Percentiles rank a stretch among this genome's conserved stretches.
phyloP scores from a whole-genome alignment of 2,329 filamentous ascomycete species.

The Aspergillus jensenii region DNA sequence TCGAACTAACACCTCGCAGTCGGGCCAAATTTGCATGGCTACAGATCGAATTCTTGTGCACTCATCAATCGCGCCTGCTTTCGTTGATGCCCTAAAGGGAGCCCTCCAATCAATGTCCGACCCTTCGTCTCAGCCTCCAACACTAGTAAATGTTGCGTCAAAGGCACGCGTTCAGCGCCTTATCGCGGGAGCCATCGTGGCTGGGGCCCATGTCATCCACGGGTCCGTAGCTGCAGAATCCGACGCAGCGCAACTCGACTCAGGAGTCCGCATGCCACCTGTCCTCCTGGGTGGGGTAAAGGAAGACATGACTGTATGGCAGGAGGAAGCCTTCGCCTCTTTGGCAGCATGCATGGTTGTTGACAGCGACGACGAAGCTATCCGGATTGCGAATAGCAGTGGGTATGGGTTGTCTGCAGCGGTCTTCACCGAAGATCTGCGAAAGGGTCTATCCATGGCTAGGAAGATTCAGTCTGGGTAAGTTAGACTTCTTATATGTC shows the following conservation, averaged over 20 bases:
- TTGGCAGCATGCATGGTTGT: conserved; percentile 67
- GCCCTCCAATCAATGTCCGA: conserved; percentile 37
- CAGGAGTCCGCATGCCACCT: conserved; percentile 55
- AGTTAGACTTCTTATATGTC: conserved; percentile 26
- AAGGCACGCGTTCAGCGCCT: conserved; percentile 43
- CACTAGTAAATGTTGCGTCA: conserved; percentile 46
- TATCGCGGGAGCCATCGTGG: conserved; percentile 27
- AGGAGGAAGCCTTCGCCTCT: conserved; percentile 73
- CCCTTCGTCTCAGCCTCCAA: conserved; percentile 35
- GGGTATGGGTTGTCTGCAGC: conserved; percentile 71
- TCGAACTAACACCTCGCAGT: conserved; percentile 22
- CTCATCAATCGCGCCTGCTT: conserved; percentile 51
- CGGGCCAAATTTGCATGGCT: conserved; percentile 79
- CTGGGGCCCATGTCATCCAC: conserved; percentile 33
- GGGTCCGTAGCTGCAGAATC: conserved; percentile 16
- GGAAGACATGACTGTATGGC: conserved; percentile 70
- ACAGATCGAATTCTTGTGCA: conserved; percentile 72
- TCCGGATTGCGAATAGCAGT: conserved; percentile 73
- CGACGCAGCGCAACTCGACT: conserved; percentile 9
- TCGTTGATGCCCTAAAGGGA: conserved; percentile 50
- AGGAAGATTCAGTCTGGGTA: conserved; percentile 63
- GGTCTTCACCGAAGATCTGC: conserved; percentile 70
- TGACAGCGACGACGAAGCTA: conserved; percentile 61
- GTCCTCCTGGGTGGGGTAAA: conserved; percentile 66
- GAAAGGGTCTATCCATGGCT: conserved; percentile 57